phyloP scores from a whole-genome alignment of 1,284 basidiomycete species.

The Malassezia caprae region DNA sequence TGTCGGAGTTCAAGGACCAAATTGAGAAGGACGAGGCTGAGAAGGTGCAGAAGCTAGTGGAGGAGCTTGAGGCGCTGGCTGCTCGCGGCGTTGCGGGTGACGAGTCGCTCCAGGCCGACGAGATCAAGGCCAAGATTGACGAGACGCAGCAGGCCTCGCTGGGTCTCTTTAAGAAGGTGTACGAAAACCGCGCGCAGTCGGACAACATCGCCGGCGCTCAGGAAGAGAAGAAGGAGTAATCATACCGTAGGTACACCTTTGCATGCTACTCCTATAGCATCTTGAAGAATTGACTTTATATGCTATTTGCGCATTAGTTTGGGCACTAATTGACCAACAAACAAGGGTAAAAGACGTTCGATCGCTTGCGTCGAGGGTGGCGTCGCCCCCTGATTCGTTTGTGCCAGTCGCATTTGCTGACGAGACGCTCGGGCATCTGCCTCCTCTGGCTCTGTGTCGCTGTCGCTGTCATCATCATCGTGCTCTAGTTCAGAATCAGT shows the following conservation, averaged over 20 bases:
- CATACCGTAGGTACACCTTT: neutral
- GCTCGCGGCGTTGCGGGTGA: constrained; percentile 77
- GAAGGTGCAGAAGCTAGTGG: constrained; percentile 61
- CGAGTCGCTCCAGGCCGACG: constrained; percentile 66
- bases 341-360: constrained; percentile 1
- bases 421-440: neutral
- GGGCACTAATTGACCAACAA: neutral
- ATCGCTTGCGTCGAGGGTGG: neutral
- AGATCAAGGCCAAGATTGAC: constrained; percentile 82
- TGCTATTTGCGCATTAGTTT: neutral
- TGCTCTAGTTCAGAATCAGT: constrained; percentile 12
- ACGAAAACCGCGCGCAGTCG: constrained; percentile 78
- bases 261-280: neutral
- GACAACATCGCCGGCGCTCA: constrained; percentile 44
- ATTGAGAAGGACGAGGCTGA: constrained; percentile 85
- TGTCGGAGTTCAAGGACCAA: constrained; percentile 95
- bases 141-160: constrained; percentile 94
- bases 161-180: constrained; percentile 96
- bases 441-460: constrained; percentile 4
- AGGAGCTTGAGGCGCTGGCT: constrained; percentile 81
- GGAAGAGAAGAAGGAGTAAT: constrained; percentile 43
- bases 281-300: neutral
- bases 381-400: neutral
- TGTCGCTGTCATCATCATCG: constrained; percentile 6
- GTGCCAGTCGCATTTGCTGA: neutral